Conservation (phyloP, 1,284 basidiomycete genomes). For the Marasmius tenuissimus region DNA sequence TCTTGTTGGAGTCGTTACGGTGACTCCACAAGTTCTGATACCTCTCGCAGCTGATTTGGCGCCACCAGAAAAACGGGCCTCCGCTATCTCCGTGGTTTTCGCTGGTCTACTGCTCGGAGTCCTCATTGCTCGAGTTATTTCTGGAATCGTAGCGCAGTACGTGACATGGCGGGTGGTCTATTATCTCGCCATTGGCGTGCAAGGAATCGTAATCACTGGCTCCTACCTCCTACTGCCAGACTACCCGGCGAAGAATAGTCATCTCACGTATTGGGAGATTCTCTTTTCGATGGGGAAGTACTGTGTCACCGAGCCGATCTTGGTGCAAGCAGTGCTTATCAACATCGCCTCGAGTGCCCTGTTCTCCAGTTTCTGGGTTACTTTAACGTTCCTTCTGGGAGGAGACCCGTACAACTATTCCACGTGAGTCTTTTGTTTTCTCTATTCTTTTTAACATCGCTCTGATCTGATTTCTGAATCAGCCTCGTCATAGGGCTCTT, state of each 20-base stretch:
- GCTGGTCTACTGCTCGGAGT: constrained; percentile 72
- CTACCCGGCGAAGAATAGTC: constrained; percentile 63
- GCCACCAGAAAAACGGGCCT: constrained; percentile 57
- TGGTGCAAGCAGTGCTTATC: constrained; percentile 63
- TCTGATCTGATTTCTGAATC: constrained; percentile 5
- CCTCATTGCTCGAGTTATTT: constrained; percentile 65
- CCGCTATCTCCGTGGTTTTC: constrained; percentile 65
- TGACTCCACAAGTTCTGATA: constrained; percentile 59
- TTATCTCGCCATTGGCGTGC: constrained; percentile 63
- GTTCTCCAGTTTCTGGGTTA: constrained; percentile 69
- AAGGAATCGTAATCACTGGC: constrained; percentile 48
- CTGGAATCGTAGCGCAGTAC: constrained; percentile 66
- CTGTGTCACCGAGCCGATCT: constrained; percentile 64
- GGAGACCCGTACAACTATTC: constrained; percentile 66
- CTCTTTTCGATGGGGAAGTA: constrained; percentile 70
- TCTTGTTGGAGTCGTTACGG: constrained; percentile 54
- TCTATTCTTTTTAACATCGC: neutral
- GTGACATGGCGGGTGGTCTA: constrained; percentile 64
- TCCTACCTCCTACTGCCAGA: constrained; percentile 66
- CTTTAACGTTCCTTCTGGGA: constrained; percentile 69
- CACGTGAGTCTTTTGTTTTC: constrained; percentile 40
- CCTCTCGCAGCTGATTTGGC: constrained; percentile 70
- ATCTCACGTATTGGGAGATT: constrained; percentile 60
- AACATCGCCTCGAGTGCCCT: constrained; percentile 56
- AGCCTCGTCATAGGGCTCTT: constrained; percentile 72